A percentile compares a stretch with the other conserved stretches of the same genome.
Evolutionary conservation across 2,329 filamentous ascomycete species (phyloP).

Genomic region (Beauveria varroae): DNA sequence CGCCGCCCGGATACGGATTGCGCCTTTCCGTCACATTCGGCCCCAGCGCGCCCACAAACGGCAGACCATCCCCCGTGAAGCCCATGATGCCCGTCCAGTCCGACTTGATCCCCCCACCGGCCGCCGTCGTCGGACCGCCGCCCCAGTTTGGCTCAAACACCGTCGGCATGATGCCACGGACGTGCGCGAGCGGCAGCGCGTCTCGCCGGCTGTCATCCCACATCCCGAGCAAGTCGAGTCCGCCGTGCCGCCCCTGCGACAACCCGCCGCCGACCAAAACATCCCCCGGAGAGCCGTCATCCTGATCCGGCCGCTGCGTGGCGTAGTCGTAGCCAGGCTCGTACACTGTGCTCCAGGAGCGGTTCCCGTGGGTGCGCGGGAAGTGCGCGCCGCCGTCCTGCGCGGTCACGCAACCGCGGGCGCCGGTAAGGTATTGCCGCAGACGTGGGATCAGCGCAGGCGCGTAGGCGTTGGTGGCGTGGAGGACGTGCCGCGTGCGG

Average conservation of each 20-base stretch:
- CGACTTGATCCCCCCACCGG: slow-evolving; percentile 22
- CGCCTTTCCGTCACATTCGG: slow-evolving; percentile 12
- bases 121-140: slow-evolving; percentile 10
- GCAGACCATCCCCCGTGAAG: slow-evolving; percentile 39
- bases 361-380: slow-evolving; percentile 23
- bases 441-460: slow-evolving; percentile 44
- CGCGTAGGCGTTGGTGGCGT: slow-evolving; percentile 50
- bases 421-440: slow-evolving; percentile 35
- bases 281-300: slow-evolving; percentile 29
- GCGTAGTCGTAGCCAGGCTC: slow-evolving; percentile 43
- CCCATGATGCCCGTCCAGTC: slow-evolving; percentile 45
- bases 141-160: slow-evolving; percentile 34
- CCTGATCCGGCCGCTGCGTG: slow-evolving; percentile 34
- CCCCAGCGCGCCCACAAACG: slow-evolving; percentile 39
- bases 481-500: slow-evolving; percentile 42
- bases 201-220: slow-evolving; percentile 38
- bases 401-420: slow-evolving; percentile 42
- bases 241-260: slow-evolving; percentile 34
- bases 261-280: slow-evolving; percentile 50
- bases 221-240: slow-evolving; percentile 36
- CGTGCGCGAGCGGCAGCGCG: slow-evolving; percentile 29
- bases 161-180: slow-evolving; percentile 34
- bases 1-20: not conserved
- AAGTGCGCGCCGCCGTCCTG: slow-evolving; percentile 34
- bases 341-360: slow-evolving; percentile 46